Evolutionary conservation across 169 alveolate genomes (phyloP), one percentile per base, ranked within the genome.

Genomic region (Plasmodium billcollinsi): DNA sequence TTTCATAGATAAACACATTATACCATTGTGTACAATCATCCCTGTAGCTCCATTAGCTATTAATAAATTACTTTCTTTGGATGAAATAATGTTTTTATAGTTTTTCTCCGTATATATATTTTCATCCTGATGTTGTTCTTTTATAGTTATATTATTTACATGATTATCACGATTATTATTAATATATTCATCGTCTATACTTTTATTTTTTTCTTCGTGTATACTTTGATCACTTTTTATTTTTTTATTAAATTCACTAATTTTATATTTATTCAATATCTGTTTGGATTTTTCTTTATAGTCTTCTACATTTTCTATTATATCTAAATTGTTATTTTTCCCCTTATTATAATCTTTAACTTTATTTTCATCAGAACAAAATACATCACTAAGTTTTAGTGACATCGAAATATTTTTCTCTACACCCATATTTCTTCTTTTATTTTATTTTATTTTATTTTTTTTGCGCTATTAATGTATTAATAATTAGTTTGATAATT

Each of bases 21-120:
- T 47, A 67, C 90, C 90, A 45, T 80, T 80, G 26, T 80, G 90
- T 21, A 80, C 90, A 69, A 80, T 49, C 56, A 80, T 26, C 2
- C 90, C 90, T 5, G 70, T 39, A 0, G 90, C 56, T 45, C 90
- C 90, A 66, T 80, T 80, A 3, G 90, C 76, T 58, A 80, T 67
- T 20, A 80, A 33, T 24, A 80, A 47, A 58, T 80, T 80, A 58
- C 83, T 67, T 67, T 80, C 39, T 67, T 80, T 80, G 47, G 56
- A 62, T 67, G 43, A 14, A 39, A 67, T 80, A 15, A 61, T 80
- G 8, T 43, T 52, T 26, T 26, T 56, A 54, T n/a, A n/a, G 50
- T 15, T 1, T 50, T 18, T 15, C 12, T 43, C 24, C 2, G 50
- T 49, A 67, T 26, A 14, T 20, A 24, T 39, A n/a, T 56, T 65